phyloP scores from a whole-genome alignment of 169 alveolate species.

The Plasmodium knowlesi region DNA sequence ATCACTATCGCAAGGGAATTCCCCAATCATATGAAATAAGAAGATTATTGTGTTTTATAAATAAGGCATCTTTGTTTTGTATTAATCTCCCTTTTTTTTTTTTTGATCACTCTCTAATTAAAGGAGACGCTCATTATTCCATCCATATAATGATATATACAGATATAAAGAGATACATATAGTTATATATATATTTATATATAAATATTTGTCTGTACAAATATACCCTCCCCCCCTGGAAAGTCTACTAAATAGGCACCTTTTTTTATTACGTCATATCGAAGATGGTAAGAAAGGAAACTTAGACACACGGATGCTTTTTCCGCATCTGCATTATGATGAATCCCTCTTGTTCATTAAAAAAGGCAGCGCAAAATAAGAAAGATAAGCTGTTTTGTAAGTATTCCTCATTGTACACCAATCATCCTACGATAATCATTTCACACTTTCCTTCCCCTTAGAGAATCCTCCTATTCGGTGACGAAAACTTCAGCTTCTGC shows the following conservation, averaged over 20 bases:
- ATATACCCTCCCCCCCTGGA: neutral
- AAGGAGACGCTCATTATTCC: neutral
- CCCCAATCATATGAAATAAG: neutral
- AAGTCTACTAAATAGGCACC: neutral
- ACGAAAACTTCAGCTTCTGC: conserved; percentile 71
- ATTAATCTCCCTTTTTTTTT: neutral
- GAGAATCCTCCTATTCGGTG: conserved; percentile 70
- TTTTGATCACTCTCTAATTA: neutral
- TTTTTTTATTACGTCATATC: neutral
- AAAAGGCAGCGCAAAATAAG: neutral
- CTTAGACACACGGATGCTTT: neutral
- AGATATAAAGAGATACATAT: neutral
- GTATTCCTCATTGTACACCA: neutral
- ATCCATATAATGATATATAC: neutral
- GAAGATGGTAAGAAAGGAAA: neutral
- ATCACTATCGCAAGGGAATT: neutral
- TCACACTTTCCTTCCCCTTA: neutral
- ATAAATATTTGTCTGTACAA: neutral
- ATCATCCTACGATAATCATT: neutral
- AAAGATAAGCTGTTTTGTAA: neutral
- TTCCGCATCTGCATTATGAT: neutral
- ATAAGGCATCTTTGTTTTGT: neutral
- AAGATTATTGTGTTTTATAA: neutral
- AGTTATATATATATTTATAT: no score
- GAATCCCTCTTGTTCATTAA: neutral